Evolutionary conservation across 306 rosid species (phyloP), one percentile per base, ranked within the genome.

Genomic region (Pterocarpus macrocarpus): DNA sequence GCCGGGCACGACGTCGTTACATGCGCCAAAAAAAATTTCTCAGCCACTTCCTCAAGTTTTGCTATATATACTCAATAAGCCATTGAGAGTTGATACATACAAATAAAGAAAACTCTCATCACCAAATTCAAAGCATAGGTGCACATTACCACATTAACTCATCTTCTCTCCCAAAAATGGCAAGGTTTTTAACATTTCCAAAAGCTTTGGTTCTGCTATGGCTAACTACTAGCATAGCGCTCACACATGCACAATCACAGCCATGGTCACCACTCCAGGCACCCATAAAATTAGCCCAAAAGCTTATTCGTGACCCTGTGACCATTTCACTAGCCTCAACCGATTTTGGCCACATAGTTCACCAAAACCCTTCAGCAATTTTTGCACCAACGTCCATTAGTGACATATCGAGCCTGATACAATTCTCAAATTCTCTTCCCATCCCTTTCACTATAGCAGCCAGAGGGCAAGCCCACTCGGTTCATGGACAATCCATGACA

Each of bases 381-480:
- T 81, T 89, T 17, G 50, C 82, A 0, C 99, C 99, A 14, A 71
- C 81, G 0, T 73, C 93, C 4, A 65, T 59, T 0, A 16, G 63
- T 43, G 99, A 90, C 69, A 85, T 93, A 1, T 52, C 87, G 0
- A 76, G 49, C 6, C 50, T 95, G 59, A 32, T 95, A 22, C 56
- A 80, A 41, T 84, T 71, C 69, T 89, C 89, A 22, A 84, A 90
- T 76, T 64, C 77, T 11, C 64, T 45, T 2, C 39, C 73, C 3
- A n/a, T 57, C 0, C 97, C 95, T 15, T 91, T 86, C 32, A 32
- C 74, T 5, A 55, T 93, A 5, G 97, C 95, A 0, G 88, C 94
- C 1, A 83, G 93, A 75, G 99, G 99, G 5, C 92, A 85, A 13
- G 98, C 78, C 1, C 99, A 96, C 77, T 96, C 97, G 0, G 86